Evolutionary conservation across 2,329 filamentous ascomycete genomes (phyloP).

Genomic region (Trichoderma aggressivum): DNA sequence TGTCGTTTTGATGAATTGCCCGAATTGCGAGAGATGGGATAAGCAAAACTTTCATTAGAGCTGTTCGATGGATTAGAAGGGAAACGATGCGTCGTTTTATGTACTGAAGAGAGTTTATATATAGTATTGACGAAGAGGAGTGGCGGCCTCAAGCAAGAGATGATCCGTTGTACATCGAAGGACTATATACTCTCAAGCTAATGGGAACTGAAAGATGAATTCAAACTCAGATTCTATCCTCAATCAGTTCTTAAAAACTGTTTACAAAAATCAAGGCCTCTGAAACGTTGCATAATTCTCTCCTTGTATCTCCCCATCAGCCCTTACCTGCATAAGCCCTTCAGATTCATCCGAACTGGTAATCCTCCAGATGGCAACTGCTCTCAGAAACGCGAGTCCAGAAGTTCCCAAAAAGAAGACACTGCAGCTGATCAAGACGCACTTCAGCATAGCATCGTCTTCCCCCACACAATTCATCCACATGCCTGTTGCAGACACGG

Average conservation of each 20-base stretch:
- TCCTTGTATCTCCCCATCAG: background rate
- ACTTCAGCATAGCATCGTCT: conserved; percentile 24
- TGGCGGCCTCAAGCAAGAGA: background rate
- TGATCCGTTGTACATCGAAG: background rate
- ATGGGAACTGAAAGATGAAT: background rate
- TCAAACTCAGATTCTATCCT: background rate
- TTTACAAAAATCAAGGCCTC: background rate
- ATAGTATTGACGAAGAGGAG: background rate
- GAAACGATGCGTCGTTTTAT: background rate
- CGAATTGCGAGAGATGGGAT: background rate
- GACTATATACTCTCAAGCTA: background rate
- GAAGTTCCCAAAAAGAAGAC: conserved; percentile 29
- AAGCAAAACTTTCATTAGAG: background rate
- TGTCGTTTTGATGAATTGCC: background rate
- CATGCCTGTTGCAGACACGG: conserved; percentile 22
- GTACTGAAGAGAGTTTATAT: background rate
- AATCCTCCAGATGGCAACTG: conserved; percentile 29
- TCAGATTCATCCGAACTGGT: background rate
- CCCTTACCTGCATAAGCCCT: background rate
- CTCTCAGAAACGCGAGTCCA: conserved; percentile 30
- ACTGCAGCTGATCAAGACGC: conserved; percentile 28
- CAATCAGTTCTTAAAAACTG: background rate
- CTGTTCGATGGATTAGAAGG: background rate
- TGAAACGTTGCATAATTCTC: background rate
- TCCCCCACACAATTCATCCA: conserved; percentile 27